phyloP scores from a whole-genome alignment of 495 filamentous ascomycete genomes.

The Polyplosphaeria fusca region DNA sequence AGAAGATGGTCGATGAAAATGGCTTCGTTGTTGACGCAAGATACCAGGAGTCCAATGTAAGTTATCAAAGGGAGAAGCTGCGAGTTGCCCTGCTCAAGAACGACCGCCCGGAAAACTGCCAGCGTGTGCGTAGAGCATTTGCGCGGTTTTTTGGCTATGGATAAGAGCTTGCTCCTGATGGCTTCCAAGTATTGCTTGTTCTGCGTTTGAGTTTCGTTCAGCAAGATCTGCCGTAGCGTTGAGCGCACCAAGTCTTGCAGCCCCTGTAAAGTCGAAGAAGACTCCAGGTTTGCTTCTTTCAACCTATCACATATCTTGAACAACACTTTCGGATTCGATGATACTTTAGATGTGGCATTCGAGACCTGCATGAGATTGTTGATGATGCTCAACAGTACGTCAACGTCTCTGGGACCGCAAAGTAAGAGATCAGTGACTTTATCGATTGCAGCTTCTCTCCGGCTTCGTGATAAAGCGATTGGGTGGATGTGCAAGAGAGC shows the following conservation, averaged over 20 bases:
- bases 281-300: conserved; percentile 9
- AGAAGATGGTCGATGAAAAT: neutral
- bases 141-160: neutral
- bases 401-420: neutral
- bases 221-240: conserved; percentile 11
- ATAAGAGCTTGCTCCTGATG: conserved; percentile 1
- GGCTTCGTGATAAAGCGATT: conserved; percentile 3
- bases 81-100: conserved; percentile 4
- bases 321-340: neutral
- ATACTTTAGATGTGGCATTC: conserved; percentile 29
- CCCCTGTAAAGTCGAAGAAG: neutral
- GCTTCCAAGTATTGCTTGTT: conserved; percentile 13
- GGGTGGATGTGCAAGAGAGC: conserved; percentile 3
- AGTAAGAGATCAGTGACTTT: conserved; percentile 6
- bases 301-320: conserved; percentile 13
- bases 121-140: conserved; percentile 7
- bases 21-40: neutral
- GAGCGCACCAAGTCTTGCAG: conserved; percentile 8
- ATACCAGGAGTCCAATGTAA: conserved; percentile 1
- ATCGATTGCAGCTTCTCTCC: conserved; percentile 20
- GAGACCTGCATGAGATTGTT: conserved; percentile 24
- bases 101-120: conserved; percentile 9
- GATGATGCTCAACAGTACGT: conserved; percentile 11
- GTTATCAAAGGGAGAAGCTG: neutral
- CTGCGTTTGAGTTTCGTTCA: conserved; percentile 20